A percentile compares a stretch with the other conserved stretches of the same genome.
These are phyloP conservation scores for Conringia planisiliqua DNA, from an alignment of 345 rosid genomes.

Conservation along the genomic window DNA sequence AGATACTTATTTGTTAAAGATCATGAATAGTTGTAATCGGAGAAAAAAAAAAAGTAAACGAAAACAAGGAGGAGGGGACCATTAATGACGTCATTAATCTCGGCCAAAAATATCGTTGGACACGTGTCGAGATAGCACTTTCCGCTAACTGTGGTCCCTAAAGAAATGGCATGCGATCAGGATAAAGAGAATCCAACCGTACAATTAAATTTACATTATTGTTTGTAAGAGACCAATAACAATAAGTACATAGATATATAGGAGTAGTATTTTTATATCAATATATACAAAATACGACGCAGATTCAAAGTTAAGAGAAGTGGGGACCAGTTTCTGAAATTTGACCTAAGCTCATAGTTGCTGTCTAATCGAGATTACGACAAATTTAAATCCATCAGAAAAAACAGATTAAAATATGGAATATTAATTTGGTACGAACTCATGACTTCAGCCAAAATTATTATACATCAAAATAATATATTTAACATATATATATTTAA, in stretches of 20 bases:
- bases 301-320: background rate
- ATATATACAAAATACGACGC: background rate
- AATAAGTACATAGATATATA: background rate
- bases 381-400: background rate
- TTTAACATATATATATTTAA: background rate
- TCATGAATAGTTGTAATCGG: background rate
- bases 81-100: conserved; percentile 14
- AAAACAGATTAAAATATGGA: background rate
- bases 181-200: conserved; percentile 15
- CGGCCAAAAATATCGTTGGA: background rate
- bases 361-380: background rate
- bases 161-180: conserved; percentile 24
- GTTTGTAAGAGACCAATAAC: conserved; percentile 4
- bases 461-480: background rate
- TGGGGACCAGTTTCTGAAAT: conserved; percentile 8
- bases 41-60: background rate
- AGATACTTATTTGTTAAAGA: background rate
- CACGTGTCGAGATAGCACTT: conserved; percentile 11
- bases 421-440: background rate
- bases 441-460: background rate
- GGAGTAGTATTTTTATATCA: background rate
- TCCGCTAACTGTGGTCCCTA: conserved; percentile 21
- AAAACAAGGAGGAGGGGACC: conserved; percentile 7
- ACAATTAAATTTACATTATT: conserved; percentile 1
- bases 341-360: conserved; percentile 15